Evolutionary conservation across 2,329 filamentous ascomycete species (phyloP).

Genomic region (Periglandula ipomoeae): DNA sequence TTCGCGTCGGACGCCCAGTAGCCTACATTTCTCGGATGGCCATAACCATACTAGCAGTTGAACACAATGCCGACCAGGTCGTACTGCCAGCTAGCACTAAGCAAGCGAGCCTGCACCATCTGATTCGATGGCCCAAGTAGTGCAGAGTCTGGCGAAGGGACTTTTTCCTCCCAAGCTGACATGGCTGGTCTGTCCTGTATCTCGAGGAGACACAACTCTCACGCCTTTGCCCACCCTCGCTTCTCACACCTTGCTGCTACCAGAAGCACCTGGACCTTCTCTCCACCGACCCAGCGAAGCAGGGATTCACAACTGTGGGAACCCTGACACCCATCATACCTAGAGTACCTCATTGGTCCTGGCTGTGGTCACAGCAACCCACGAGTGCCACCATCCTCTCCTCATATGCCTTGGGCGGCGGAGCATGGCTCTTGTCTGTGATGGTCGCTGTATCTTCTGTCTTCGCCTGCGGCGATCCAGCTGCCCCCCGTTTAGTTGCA

Average conservation of each 20-base stretch:
- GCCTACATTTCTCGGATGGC: not conserved
- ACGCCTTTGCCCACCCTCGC: not conserved
- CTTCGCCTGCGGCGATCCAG: not conserved
- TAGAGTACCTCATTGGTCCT: slow-evolving; percentile 5
- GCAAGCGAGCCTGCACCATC: slow-evolving; percentile 1
- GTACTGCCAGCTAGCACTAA: slow-evolving; percentile 3
- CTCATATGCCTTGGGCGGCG: not conserved
- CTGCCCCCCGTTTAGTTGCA: not conserved
- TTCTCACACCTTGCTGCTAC: not conserved
- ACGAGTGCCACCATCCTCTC: slow-evolving; percentile 2
- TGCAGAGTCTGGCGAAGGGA: slow-evolving; percentile 1
- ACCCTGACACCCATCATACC: slow-evolving; percentile 5
- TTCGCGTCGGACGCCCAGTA: too few relatives aligned
- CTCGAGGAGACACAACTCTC: not conserved
- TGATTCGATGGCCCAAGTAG: slow-evolving; percentile 1
- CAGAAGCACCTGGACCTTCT: not conserved
- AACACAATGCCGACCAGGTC: slow-evolving; percentile 1
- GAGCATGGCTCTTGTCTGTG: too few relatives aligned
- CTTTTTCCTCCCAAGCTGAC: not conserved
- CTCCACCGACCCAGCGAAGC: not conserved
- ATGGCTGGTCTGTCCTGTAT: not conserved
- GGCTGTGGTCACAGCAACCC: slow-evolving; percentile 7
- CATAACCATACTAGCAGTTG: not conserved
- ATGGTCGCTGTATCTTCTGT: not conserved
- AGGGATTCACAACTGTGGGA: slow-evolving; percentile 6